A percentile compares a stretch with the other conserved stretches of the same genome.
Evolutionary conservation across 306 rosid species (phyloP).

Genomic region (Castanopsis chinensis): DNA sequence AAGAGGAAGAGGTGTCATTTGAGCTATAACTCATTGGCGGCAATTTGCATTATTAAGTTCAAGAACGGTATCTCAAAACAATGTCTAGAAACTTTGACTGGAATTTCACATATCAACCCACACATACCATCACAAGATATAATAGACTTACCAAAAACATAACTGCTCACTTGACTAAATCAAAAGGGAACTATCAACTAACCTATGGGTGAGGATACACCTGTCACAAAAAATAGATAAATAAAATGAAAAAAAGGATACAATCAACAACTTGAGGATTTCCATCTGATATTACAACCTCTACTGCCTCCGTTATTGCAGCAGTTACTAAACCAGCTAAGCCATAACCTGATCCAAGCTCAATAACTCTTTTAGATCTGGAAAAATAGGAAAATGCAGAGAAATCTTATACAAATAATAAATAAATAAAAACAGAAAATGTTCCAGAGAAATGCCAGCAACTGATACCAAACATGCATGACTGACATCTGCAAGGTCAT

Average conservation of each 20-base stretch:
- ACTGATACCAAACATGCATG: neutral
- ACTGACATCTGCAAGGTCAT: neutral
- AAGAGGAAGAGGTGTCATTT: no score
- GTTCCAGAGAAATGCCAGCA: constrained; percentile 17
- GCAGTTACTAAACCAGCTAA: constrained; percentile 89
- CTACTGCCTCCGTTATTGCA: constrained; percentile 71
- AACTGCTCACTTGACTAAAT: neutral
- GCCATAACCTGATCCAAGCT: constrained; percentile 96
- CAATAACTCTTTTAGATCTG: constrained; percentile 86
- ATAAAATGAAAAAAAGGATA: constrained; percentile 51
- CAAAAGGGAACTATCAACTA: neutral
- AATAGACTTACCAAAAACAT: neutral
- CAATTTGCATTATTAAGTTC: constrained; percentile 1
- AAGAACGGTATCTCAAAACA: neutral
- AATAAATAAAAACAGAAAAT: constrained; percentile 12
- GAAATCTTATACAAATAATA: constrained; percentile 11
- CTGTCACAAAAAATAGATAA: neutral
- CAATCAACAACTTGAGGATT: constrained; percentile 93
- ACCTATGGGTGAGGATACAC: neutral
- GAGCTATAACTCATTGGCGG: neutral
- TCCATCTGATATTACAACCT: constrained; percentile 90
- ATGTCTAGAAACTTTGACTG: neutral
- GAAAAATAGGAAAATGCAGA: constrained; percentile 8
- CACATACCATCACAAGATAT: neutral
- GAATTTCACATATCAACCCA: constrained; percentile 3